These are phyloP conservation scores for Yamadazyma siamensis DNA, from an alignment of 1,139 yeast species.

Conservation along the genomic window DNA sequence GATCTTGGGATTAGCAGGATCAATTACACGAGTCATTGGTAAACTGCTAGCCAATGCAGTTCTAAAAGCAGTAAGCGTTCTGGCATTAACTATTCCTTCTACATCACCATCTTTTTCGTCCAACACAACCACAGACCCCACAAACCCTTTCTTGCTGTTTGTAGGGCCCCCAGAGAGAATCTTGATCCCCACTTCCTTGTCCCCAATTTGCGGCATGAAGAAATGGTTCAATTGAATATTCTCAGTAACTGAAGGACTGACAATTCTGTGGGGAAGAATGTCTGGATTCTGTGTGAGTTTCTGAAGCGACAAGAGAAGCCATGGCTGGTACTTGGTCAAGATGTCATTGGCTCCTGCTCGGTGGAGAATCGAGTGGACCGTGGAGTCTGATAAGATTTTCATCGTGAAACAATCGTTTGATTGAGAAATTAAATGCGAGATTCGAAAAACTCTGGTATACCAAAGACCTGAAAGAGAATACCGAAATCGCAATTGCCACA, in stretches of 20 bases:
- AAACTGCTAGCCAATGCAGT: conserved; percentile 61
- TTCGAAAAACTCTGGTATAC: too few species aligned
- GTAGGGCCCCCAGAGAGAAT: conserved; percentile 49
- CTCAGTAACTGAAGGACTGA: conserved; percentile 23
- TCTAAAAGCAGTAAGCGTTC: conserved; percentile 61
- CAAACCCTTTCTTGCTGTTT: conserved; percentile 40
- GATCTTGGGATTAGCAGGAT: conserved; percentile 10
- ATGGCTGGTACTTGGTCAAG: conserved; percentile 24
- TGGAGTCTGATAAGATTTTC: conserved; percentile 8
- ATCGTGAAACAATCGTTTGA: too few species aligned
- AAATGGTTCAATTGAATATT: conserved; percentile 44
- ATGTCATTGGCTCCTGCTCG: conserved; percentile 14
- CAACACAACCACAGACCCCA: conserved; percentile 50
- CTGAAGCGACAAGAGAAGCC: conserved; percentile 21
- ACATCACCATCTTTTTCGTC: conserved; percentile 51
- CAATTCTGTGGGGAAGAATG: conserved; percentile 37
- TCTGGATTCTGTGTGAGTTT: conserved; percentile 20
- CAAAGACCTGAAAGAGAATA: too few species aligned
- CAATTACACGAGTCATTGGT: conserved; percentile 39
- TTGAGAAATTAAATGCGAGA: background rate
- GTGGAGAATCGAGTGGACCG: conserved; percentile 3
- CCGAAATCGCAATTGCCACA: too few species aligned
- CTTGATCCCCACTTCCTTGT: conserved; percentile 43
- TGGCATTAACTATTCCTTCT: conserved; percentile 55
- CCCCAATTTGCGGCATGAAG: conserved; percentile 63